Evolutionary conservation across 305 asterid genomes (phyloP).

Genomic region (Salvia sclarea): DNA sequence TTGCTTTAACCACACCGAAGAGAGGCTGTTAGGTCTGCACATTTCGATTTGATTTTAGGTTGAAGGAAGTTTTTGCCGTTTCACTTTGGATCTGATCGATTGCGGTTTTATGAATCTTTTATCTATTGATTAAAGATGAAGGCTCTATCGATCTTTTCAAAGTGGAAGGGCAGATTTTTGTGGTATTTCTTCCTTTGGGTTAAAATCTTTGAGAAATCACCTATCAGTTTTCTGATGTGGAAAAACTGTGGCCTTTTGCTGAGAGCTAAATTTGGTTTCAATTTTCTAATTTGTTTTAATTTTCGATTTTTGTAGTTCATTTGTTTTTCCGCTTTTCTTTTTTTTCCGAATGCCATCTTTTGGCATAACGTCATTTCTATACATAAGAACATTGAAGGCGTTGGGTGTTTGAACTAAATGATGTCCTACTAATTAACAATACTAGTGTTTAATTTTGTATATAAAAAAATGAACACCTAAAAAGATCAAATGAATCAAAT

Average conservation of each 20-base stretch:
- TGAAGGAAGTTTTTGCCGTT: conserved; percentile 15
- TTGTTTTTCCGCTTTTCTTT: no score
- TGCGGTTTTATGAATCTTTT: conserved; percentile 39
- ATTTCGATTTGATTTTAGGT: conserved; percentile 37
- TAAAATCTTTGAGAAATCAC: conserved; percentile 33
- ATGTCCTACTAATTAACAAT: no score
- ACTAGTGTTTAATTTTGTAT: no score
- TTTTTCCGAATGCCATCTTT: no score
- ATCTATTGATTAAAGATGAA: conserved; percentile 38
- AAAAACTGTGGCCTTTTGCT: conserved; percentile 42
- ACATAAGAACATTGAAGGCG: no score
- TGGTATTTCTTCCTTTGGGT: conserved; percentile 25
- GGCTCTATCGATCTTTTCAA: conserved; percentile 28
- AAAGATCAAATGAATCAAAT: no score
- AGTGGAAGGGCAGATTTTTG: not conserved
- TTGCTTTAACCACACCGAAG: not conserved
- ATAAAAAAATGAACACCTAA: no score
- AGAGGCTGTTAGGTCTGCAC: conserved; percentile 30
- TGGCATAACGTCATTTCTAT: no score
- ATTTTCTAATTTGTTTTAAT: not conserved
- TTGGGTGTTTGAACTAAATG: no score
- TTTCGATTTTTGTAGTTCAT: no score
- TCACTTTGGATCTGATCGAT: conserved; percentile 28
- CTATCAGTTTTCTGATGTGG: conserved; percentile 39
- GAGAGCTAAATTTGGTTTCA: conserved; percentile 36